A percentile compares a stretch with the other conserved stretches of the same genome.
These are phyloP conservation scores for Starmera pachycereana DNA, from an alignment of 805 yeast genomes.

Conservation along the genomic window DNA sequence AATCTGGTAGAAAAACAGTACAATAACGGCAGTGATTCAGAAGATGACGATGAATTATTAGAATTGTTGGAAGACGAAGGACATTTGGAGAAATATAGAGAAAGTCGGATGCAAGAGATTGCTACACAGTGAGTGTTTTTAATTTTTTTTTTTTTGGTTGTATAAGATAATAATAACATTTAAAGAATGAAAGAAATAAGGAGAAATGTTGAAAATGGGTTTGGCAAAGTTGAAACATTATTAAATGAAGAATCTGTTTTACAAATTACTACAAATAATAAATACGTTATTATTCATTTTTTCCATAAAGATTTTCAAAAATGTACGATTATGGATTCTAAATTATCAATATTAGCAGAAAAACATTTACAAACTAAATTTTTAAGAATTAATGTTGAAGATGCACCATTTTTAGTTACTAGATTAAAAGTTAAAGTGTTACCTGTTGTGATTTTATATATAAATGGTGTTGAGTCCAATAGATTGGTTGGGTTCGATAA, in stretches of 20 bases:
- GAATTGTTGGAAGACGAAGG: conserved; percentile 43
- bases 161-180: conserved; percentile 9
- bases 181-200: conserved; percentile 23
- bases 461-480: conserved; percentile 45
- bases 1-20: conserved; percentile 16
- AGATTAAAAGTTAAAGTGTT: conserved; percentile 54
- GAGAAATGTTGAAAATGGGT: conserved; percentile 27
- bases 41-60: conserved; percentile 31
- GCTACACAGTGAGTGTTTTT: conserved; percentile 23
- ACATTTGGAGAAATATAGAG: conserved; percentile 46
- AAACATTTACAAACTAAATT: conserved; percentile 48
- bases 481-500: conserved; percentile 63
- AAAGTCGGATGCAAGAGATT: conserved; percentile 50
- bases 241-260: conserved; percentile 48
- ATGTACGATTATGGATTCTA: conserved; percentile 49
- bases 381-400: conserved; percentile 44
- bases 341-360: conserved; percentile 35
- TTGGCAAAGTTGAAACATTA: conserved; percentile 33
- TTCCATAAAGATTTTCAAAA: conserved; percentile 49
- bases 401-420: conserved; percentile 64
- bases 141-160: background rate
- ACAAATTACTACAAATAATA: conserved; percentile 33
- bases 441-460: conserved; percentile 60
- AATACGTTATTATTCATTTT: conserved; percentile 47
- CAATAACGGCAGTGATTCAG: conserved; percentile 15